Evolutionary conservation across 495 filamentous ascomycete genomes (phyloP), one percentile per base, ranked within the genome.

Genomic region (Tuber calosporum): DNA sequence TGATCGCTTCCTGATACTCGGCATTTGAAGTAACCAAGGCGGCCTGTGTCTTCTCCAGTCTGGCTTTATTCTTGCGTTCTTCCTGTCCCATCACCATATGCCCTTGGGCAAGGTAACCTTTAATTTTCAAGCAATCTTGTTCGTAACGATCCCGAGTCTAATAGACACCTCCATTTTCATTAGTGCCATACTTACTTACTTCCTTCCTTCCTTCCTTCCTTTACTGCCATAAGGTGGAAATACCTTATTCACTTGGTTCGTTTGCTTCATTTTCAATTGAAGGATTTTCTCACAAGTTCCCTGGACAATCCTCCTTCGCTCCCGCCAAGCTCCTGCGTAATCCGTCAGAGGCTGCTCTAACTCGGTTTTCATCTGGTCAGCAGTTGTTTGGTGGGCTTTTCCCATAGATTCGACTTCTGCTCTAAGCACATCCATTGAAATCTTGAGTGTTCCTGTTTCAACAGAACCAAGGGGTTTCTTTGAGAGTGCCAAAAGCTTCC

Each of bases 11-110:
- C 81, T 99, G 94, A 81, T 99, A 99, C 74, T 99, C 96, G 62
- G 88, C 88, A 83, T 94, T 97, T 71, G 93, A 93, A 20, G 87
- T 90, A 0, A 94, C 93, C 39, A 98, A 85, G 78, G 95, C 94
- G 77, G 96, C 94, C 82, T 98, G 96, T 8, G 96, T 97, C 85
- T 99, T 99, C 83, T 99, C 96, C 67, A 99, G 88, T 83, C 95
- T 97, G 37, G 94, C 93, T 84, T 99, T 99, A 83, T 99, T 99
- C 84, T 97, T 98, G 48, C 94, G 87, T 83, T 99, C 96, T 78
- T 99, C 96, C 74, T 99, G 96, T 17, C 96, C 96, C 96, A 98
- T 98, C 53, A 99, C 96, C 96, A 99, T 99, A 81, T 99, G 96
- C 26, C 95, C 96, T 83, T 99, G 96, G 13, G 96, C 96, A 26